Base-by-base conservation (phyloP, 1,139 yeast genomes). In the Candida tropicalis region DNA sequence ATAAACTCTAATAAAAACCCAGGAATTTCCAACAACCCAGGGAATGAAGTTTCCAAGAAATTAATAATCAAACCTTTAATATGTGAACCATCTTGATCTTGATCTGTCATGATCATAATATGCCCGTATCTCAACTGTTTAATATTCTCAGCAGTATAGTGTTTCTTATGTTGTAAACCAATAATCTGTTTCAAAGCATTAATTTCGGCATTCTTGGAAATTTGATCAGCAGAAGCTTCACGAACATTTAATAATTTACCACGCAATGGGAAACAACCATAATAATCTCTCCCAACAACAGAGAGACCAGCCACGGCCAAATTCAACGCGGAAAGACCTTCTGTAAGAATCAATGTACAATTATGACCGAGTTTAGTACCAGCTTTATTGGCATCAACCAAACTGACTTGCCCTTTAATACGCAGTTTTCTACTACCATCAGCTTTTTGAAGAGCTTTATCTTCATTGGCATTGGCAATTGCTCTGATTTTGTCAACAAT, bases 61-160 rank as follows among this genome's bases (percentile, higher is more conserved):
- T 95, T 95, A 58, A 95, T 95, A 50, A 95, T 81, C 55, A 95
- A 77, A 51, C 99, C 99, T 63, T 95, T 95, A 60, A 95, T 95
- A 71, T 95, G 99, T 16, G 96, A 87, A 47, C 99, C 99, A 76
- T 95, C 99, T 58, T 91, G 97, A 87, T 95, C 99, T 68, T 95
- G 99, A 87, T 95, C 99, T 4, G 99, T 90, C 99, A 95, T 95
- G 59, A 95, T 90, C 98, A 95, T 93, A 40, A 95, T 79, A 63
- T 90, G 97, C 22, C 99, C 99, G 60, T 95, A 95, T 60, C 99
- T 82, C 50, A 95, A 72, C 9, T 84, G 82, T 46, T 79, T 80
- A 8, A 87, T 75, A 54, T 82, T 86, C 28, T 82, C 84, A 0
- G 63, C 52, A 13, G 65, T 68, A 62, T 95, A 95, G 33, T 73